Conservation (phyloP, 140 eudicot genomes). For the Oenanthe javanica region DNA sequence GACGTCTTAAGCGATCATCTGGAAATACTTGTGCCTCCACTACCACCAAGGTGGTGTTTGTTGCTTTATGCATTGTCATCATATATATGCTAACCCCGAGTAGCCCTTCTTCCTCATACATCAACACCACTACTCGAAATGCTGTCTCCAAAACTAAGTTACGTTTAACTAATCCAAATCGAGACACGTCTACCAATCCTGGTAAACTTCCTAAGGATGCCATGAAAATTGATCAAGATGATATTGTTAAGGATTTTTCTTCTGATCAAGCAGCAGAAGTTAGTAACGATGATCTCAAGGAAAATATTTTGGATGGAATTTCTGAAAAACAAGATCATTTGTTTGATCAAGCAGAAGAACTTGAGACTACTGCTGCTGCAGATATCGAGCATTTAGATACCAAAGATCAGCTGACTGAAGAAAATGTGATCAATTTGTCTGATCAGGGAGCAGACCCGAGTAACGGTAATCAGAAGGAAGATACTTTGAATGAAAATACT, state of each 20-base stretch:
- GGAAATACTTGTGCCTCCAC: conserved; percentile 33
- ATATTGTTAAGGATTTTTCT: background rate
- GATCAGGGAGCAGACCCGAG: background rate
- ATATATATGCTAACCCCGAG: conserved; percentile 46
- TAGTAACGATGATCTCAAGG: conserved; percentile 8
- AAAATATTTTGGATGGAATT: background rate
- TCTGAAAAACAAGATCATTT: conserved; percentile 1
- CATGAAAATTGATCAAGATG: conserved; percentile 23
- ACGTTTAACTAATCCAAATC: background rate
- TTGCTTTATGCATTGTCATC: conserved; percentile 38
- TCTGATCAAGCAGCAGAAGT: background rate
- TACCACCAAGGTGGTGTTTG: conserved; percentile 28
- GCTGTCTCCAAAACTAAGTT: conserved; percentile 8
- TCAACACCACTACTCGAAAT: conserved; percentile 12
- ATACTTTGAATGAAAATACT: background rate
- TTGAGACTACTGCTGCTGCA: background rate
- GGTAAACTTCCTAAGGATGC: conserved; percentile 48
- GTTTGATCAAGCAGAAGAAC: background rate
- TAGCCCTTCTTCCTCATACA: conserved; percentile 22
- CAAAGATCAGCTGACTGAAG: background rate
- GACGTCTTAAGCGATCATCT: conserved; percentile 41
- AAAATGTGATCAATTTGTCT: background rate
- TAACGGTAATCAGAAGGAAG: background rate
- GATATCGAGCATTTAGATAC: background rate
- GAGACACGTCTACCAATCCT: conserved; percentile 20